Percentiles rank a stretch among this genome's conserved stretches.
phyloP scores from a whole-genome alignment of 2,329 filamentous ascomycete genomes.

The Pseudogymnoascus sp. region DNA sequence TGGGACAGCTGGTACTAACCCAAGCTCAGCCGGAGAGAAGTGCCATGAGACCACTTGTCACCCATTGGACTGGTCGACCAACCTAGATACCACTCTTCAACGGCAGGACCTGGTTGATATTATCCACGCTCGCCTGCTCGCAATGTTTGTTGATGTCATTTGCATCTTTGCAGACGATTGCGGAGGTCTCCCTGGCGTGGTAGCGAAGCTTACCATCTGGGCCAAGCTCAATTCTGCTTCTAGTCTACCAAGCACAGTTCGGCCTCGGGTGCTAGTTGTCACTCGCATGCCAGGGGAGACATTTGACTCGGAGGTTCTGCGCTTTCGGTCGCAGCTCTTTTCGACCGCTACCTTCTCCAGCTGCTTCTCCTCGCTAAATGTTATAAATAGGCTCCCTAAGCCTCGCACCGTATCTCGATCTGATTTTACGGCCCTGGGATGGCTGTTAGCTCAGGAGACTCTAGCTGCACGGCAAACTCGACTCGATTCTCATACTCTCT shows the following conservation, averaged over 20 bases:
- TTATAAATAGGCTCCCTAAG: conserved; percentile 14
- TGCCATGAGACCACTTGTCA: conserved; percentile 16
- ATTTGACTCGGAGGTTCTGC: conserved; percentile 14
- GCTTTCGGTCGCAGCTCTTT: conserved; percentile 13
- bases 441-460: conserved; percentile 16
- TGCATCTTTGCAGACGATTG: conserved; percentile 24
- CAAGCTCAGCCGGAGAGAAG: conserved; percentile 11
- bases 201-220: conserved; percentile 17
- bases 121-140: conserved; percentile 18
- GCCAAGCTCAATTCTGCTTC: conserved; percentile 18
- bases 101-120: conserved; percentile 13
- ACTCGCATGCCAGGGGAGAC: conserved; percentile 12
- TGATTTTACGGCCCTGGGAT: conserved; percentile 12
- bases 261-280: conserved; percentile 16
- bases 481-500: conserved; percentile 15
- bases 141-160: conserved; percentile 22
- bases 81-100: neutral
- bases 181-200: conserved; percentile 15
- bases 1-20: conserved; percentile 8
- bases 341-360: conserved; percentile 14
- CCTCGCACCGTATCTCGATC: neutral
- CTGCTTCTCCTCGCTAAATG: conserved; percentile 16
- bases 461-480: conserved; percentile 12
- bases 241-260: conserved; percentile 15
- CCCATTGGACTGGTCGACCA: conserved; percentile 13